Evolutionary conservation across 2,329 filamentous ascomycete species (phyloP), one percentile per base, ranked within the genome.

Genomic region (Fusarium hostae): DNA sequence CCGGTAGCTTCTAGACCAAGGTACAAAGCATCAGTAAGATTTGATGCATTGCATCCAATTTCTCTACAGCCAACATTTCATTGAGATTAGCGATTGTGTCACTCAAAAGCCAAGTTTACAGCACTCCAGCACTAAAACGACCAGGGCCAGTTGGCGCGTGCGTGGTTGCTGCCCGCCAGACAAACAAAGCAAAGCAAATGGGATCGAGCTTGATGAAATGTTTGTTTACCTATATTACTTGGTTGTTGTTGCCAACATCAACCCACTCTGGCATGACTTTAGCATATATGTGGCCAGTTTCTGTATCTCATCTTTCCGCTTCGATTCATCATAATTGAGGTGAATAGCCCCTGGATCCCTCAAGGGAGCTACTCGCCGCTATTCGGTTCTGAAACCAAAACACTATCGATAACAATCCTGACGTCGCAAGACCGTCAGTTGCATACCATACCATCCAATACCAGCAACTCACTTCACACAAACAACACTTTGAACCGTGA

Each of bases 351-450:
- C 48, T 41, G 28, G 24, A n/a, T 16, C 35, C 41, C 28, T 41
- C 28, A 59, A 59, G 35, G 34, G 20, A 52, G 22, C 28, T 34
- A 32, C 12, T 55, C 35, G 30, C 47, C 35, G 18, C 35, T 55
- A 20, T 28, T 43, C 35, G n/a, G 13, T 6, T 37, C 50, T 40
- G 41, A 37, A 51, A 55, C 59, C 50, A 55, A 60, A 69, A 69
- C 44, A 59, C 57, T 70, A 72, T 73, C 70, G 70, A 72, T 70
- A 70, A 72, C 69, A 66, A 70, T 50, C 48, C 70, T 70, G 58
- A 59, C 66, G 57, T 72, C 61, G 41, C 43, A 47, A 47, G 45
- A 45, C 44, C 50, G 24, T 40, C 69, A 43, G 61, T 55, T 55
- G 32, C 55, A 56, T 61, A 43, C 34, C 32, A 34, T 11, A 51